Percentiles rank a stretch among this genome's conserved stretches.
Evolutionary conservation across 2,329 filamentous ascomycete genomes (phyloP).

Genomic region (Penicillium sp.): DNA sequence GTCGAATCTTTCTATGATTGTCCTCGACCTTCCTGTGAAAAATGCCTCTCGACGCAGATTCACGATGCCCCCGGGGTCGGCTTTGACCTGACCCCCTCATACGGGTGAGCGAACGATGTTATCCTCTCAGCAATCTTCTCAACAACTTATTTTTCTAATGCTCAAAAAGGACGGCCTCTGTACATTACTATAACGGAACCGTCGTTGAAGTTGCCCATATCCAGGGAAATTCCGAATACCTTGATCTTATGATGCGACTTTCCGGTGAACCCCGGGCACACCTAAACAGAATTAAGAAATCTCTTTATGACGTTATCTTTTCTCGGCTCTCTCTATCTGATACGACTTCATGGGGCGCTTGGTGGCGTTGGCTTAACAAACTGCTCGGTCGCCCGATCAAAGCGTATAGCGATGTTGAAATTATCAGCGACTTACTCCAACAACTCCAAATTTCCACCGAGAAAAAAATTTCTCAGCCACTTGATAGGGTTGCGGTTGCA

Average conservation of each 20-base stretch:
- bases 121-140: no score
- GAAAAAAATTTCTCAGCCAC: conserved; percentile 9
- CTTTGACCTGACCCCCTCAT: conserved; percentile 23
- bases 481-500: conserved; percentile 22
- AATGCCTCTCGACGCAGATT: conserved; percentile 16
- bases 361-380: conserved; percentile 18
- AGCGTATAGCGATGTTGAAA: conserved; percentile 15
- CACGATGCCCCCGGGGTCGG: conserved; percentile 22
- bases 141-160: conserved; percentile 12
- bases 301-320: not conserved
- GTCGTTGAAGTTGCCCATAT: conserved; percentile 21
- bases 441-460: conserved; percentile 16
- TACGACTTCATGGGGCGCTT: conserved; percentile 5
- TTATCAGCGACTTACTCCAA: conserved; percentile 20
- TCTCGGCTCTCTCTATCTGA: not conserved
- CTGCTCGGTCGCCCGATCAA: conserved; percentile 12
- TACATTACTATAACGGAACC: conserved; percentile 22
- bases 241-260: conserved; percentile 21
- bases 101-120: conserved; percentile 16
- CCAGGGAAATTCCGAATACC: conserved; percentile 18
- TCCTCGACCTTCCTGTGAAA: conserved; percentile 11
- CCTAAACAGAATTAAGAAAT: not conserved
- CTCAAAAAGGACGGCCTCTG: conserved; percentile 13
- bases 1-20: conserved; percentile 17
- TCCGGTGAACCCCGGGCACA: not conserved